Evolutionary conservation across 495 filamentous ascomycete species (phyloP).

Genomic region (Achaetomiella virescens): DNA sequence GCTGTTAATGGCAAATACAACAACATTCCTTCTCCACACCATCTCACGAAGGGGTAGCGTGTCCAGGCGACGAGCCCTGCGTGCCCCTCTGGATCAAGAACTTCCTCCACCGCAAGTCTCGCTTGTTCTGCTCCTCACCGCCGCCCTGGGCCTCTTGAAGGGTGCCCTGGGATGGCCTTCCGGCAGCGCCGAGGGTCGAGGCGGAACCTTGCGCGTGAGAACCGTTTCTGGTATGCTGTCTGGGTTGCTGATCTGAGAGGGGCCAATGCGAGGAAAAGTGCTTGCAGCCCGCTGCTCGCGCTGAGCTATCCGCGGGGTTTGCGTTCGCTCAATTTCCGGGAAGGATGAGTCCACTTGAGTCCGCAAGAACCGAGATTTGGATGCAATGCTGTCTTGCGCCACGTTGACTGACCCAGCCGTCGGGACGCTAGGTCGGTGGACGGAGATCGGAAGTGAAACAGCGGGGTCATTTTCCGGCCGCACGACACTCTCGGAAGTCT

Average conservation of each 20-base stretch:
- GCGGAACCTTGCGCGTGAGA: not conserved
- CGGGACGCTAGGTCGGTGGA: not conserved
- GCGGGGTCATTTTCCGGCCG: not conserved
- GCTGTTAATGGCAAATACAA: not conserved
- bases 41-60: not conserved
- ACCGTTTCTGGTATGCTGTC: conserved; percentile 11
- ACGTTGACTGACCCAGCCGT: not conserved
- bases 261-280: not conserved
- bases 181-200: not conserved
- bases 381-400: not conserved
- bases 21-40: not conserved
- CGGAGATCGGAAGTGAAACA: not conserved
- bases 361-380: not conserved
- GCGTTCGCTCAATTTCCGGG: not conserved
- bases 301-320: not conserved
- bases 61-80: conserved; percentile 1
- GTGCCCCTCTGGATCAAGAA: not conserved
- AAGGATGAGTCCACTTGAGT: conserved; percentile 1
- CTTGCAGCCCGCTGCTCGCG: not conserved
- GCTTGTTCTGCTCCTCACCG: not conserved
- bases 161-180: not conserved
- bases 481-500: not conserved
- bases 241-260: conserved; percentile 11
- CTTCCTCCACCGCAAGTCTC: not conserved
- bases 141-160: not conserved